Base-by-base conservation (phyloP, 805 yeast genomes). In the Candida schatavii region DNA sequence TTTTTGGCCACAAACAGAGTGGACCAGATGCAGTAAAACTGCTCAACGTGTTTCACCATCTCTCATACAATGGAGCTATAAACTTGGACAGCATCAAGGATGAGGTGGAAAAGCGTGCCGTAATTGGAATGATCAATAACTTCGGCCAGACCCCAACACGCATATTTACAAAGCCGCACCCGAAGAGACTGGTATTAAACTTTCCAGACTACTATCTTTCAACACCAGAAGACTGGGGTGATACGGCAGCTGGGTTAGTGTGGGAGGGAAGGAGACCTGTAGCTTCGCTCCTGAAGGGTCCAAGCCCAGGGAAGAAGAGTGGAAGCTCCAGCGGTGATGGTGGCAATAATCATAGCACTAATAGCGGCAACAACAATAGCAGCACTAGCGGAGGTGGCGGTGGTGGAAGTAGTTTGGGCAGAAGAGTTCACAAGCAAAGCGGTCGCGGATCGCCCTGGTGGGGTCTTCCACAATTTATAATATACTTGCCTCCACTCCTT, bases 111-210 rank as follows among this genome's bases (percentile, higher is more conserved):
- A 74, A 82, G 48, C 70, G 80, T 29, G 91, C 95, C 1, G 73
- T 85, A 2, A 84, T 88, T 18, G 90, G 95, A 1, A 85, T 85
- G 51, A 88, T 88, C 39, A 93, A 89, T 56, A 88, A 88, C 60
- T 88, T 88, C 70, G 97, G 97, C 0, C 97, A 88, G 56, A 88
- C 95, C 0, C 97, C 97, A 1, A 55, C 75, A 37, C 86, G 84
- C 50, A 64, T 89, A 9, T 87, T 89, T 51, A 67, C 64, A 14
- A 75, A 74, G 39, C 83, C 89, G 0, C 96, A 88, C 59, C 83
- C 85, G 1, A 47, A 55, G 20, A 68, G 73, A 41, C 77, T 68
- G 2, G 60, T 62, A 0, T 48, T 65, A n/a, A 61, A 65, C 18
- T 42, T 59, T 21, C 62, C 81, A 2, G 55, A 56, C 28, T 52